Base-by-base conservation (phyloP, 805 yeast species). In the Ogataea degrootiae region DNA sequence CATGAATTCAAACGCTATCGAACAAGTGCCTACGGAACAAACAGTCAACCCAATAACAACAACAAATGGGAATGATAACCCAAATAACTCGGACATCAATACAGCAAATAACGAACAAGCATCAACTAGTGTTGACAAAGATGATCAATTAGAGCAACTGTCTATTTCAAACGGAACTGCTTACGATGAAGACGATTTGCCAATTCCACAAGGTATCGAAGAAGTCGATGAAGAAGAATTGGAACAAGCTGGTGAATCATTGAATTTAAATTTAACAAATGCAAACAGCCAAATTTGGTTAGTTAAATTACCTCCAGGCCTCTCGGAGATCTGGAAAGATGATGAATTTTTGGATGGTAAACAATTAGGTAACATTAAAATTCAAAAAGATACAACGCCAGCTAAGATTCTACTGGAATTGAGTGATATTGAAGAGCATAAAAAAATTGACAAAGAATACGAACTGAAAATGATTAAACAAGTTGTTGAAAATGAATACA, bases 211-310 rank as follows among this genome's bases (percentile, higher is more conserved):
- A 36, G 70, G 69, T 44, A 68, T 66, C 22, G 69, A 63, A 36
- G 69, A 64, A 15, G 54, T 66, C 5, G 63, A 66, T 41, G 71
- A 64, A 47, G 54, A 63, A 31, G 62, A 63, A 47, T 57, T 69
- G 61, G 55, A 78, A 63, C 59, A 59, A 31, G 55, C 67, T 50
- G 73, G 85, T 57, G 96, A 85, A 67, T 75, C 87, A 14, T 74
- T 91, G 31, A 95, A 94, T 64, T 72, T 94, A 66, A 87, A 90
- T 61, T 67, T 90, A 44, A 52, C 73, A 1, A 70, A 73, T 31
- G 79, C 83, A 15, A 73, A 69, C 42, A 83, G 85, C 58, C 89
- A 89, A 56, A 83, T 94, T 38, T 94, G 98, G 99, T 72, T 94
- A 21, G 96, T 94, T 22, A 80, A 94, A 57, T 70, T 94, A 60